Conservation (phyloP, 2,329 filamentous ascomycete genomes). For the Sporothrix globosa region DNA sequence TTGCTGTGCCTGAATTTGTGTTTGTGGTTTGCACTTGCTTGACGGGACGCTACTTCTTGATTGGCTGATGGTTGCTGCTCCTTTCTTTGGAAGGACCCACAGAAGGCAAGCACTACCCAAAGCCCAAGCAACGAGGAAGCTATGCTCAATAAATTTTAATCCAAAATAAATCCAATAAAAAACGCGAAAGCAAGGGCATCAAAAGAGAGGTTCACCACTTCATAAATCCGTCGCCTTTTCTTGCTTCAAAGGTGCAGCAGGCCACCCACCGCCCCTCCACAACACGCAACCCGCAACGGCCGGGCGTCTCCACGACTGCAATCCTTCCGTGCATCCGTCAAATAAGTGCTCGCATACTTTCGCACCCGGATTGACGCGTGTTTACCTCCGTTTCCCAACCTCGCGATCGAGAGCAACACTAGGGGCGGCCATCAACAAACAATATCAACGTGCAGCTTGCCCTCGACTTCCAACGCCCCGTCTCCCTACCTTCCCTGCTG, state of each 20-base stretch:
- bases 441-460: not conserved
- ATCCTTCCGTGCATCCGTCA: not conserved
- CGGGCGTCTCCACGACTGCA: slow-evolving; percentile 19
- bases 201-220: slow-evolving; percentile 26
- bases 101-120: slow-evolving; percentile 24
- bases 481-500: not conserved
- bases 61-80: slow-evolving; percentile 12
- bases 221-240: slow-evolving; percentile 23
- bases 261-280: not conserved
- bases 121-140: slow-evolving; percentile 22
- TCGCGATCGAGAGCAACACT: slow-evolving; percentile 10
- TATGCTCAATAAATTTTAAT: slow-evolving; percentile 27
- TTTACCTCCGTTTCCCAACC: not conserved
- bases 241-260: slow-evolving; percentile 22
- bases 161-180: slow-evolving; percentile 30
- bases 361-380: slow-evolving; percentile 3
- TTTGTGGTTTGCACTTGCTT: slow-evolving; percentile 6
- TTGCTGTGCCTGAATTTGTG: not conserved
- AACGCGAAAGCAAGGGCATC: slow-evolving; percentile 34
- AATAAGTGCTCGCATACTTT: not conserved
- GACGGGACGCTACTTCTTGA: not conserved
- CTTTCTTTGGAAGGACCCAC: slow-evolving; percentile 6
- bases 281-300: slow-evolving; percentile 14
- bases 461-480: not conserved
- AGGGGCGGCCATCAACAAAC: not conserved